Evolutionary conservation across 2,329 filamentous ascomycete species (phyloP).

Genomic region (Colletotrichum sp.): DNA sequence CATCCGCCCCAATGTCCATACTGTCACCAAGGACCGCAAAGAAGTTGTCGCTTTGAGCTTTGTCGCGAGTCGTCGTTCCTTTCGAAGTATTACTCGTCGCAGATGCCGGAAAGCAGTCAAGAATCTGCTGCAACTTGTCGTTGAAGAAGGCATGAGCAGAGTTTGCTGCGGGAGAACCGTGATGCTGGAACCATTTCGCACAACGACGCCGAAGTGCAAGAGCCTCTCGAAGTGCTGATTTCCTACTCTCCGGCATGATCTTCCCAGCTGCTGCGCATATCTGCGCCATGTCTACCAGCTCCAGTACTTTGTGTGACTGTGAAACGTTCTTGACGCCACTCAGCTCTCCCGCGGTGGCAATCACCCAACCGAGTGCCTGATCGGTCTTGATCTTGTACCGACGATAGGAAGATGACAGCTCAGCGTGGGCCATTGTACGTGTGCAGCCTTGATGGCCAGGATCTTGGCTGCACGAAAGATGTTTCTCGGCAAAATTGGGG

Average conservation of each 20-base stretch:
- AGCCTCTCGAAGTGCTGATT: background rate
- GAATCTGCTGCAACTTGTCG: background rate
- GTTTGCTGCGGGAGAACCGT: background rate
- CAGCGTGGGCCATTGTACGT: background rate
- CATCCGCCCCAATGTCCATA: background rate
- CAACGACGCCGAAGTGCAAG: background rate
- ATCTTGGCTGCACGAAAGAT: background rate
- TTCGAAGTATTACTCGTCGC: background rate
- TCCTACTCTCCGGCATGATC: background rate
- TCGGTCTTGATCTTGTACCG: background rate
- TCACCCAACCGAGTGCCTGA: background rate
- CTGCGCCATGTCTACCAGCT: background rate
- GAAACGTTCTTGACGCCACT: background rate
- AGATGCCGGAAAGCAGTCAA: background rate
- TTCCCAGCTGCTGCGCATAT: background rate
- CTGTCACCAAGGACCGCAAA: background rate
- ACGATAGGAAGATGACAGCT: background rate
- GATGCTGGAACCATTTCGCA: background rate
- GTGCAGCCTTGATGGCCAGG: background rate
- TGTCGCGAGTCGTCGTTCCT: background rate
- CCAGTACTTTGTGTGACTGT: background rate
- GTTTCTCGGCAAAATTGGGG: background rate
- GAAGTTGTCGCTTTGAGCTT: background rate
- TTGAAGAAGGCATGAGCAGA: background rate
- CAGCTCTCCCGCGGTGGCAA: background rate